Evolutionary conservation across 495 filamentous ascomycete genomes (phyloP).

Genomic region (Neurospora sp.): DNA sequence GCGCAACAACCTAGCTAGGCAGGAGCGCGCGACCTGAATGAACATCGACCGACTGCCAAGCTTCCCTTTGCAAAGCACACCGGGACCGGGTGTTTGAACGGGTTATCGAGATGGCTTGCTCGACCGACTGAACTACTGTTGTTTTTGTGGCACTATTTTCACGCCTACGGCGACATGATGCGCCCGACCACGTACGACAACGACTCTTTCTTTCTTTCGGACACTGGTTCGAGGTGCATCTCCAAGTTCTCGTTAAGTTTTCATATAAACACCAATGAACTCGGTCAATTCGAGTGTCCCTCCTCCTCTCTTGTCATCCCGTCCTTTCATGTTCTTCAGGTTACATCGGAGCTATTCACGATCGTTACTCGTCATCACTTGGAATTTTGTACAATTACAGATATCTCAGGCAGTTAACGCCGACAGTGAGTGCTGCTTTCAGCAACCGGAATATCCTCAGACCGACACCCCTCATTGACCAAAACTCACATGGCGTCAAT

Average conservation of each 20-base stretch:
- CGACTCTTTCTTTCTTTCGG: not conserved
- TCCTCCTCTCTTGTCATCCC: not conserved
- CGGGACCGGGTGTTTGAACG: not conserved
- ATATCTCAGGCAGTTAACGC: not conserved
- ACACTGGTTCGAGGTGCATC: not conserved
- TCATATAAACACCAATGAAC: not conserved
- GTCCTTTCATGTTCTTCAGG: not conserved
- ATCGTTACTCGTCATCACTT: not conserved
- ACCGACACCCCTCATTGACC: not conserved
- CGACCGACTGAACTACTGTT: not conserved
- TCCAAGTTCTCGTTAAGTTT: not conserved
- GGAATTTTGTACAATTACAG: not conserved
- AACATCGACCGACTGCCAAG: not conserved
- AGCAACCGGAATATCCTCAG: not conserved
- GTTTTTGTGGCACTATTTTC: not conserved
- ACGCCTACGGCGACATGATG: not conserved
- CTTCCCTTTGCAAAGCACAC: not conserved
- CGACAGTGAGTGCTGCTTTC: not conserved
- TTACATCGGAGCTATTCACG: not conserved
- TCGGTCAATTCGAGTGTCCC: not conserved
- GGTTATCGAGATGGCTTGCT: not conserved
- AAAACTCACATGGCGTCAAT: not conserved
- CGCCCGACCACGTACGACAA: not conserved
- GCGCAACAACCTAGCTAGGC: not conserved
- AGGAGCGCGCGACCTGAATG: not conserved